Conservation (phyloP, 2,329 filamentous ascomycete genomes). For the Aureobasidium sp. region DNA sequence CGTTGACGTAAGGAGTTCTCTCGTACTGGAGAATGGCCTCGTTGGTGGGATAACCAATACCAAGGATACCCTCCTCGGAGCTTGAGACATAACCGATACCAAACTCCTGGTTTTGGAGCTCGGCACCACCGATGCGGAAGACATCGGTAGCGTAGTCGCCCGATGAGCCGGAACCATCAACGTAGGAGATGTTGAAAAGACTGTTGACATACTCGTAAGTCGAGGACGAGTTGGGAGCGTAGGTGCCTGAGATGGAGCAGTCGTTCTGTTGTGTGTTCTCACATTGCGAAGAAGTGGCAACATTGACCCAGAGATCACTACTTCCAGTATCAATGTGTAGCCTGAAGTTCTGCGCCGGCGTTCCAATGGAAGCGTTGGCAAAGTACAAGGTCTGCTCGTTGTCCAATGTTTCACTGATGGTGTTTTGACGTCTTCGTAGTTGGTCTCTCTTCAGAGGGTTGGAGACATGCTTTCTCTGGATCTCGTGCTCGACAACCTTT, state of each 20-base stretch:
- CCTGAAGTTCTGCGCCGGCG: slow-evolving; percentile 48
- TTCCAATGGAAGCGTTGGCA: slow-evolving; percentile 52
- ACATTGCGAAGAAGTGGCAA: slow-evolving; percentile 56
- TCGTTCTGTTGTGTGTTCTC: slow-evolving; percentile 32
- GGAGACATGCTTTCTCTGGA: slow-evolving; percentile 41
- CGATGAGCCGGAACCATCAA: slow-evolving; percentile 67
- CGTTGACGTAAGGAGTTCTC: slow-evolving; percentile 47
- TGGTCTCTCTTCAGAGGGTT: slow-evolving; percentile 43
- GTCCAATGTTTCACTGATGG: slow-evolving; percentile 43
- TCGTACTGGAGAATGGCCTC: slow-evolving; percentile 64
- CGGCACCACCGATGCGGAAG: slow-evolving; percentile 52
- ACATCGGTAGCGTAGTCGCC: slow-evolving; percentile 79
- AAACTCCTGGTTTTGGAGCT: slow-evolving; percentile 57
- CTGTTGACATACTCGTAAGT: slow-evolving; percentile 67
- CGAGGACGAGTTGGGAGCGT: slow-evolving; percentile 63
- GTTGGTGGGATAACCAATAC: slow-evolving; percentile 74
- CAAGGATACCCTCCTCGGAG: slow-evolving; percentile 65
- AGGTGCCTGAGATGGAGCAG: slow-evolving; percentile 60
- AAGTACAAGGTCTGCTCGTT: slow-evolving; percentile 56
- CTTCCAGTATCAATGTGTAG: slow-evolving; percentile 57
- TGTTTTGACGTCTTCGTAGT: slow-evolving; percentile 38
- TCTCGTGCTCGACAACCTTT: slow-evolving; percentile 44
- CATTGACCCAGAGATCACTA: slow-evolving; percentile 62
- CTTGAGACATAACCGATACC: slow-evolving; percentile 61
- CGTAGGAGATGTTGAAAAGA: slow-evolving; percentile 82